These are phyloP conservation scores for Aureobasidium sp. DNA, from an alignment of 2,329 filamentous ascomycete species.

Conservation along the genomic window DNA sequence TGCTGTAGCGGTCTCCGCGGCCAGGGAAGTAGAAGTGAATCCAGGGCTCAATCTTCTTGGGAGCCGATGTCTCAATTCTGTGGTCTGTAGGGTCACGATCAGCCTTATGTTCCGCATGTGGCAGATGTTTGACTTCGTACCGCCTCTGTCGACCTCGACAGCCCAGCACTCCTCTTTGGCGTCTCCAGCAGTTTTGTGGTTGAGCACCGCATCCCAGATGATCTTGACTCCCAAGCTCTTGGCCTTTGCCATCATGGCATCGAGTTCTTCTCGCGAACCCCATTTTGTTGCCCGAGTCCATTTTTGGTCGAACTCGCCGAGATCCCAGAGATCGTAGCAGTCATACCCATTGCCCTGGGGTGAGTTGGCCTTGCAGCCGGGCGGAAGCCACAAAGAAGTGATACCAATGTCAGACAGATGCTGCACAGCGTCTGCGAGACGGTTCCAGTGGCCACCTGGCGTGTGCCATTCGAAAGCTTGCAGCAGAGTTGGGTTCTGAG, in stretches of 20 bases:
- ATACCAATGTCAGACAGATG: constrained; percentile 46
- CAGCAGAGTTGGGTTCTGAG: constrained; percentile 47
- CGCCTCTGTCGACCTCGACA: constrained; percentile 53
- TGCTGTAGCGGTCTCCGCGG: constrained; percentile 52
- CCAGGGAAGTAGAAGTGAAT: constrained; percentile 60
- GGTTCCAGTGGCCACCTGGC: constrained; percentile 39
- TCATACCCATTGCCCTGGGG: constrained; percentile 61
- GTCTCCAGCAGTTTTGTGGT: constrained; percentile 65
- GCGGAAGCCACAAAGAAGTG: constrained; percentile 60
- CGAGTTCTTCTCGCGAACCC: constrained; percentile 57
- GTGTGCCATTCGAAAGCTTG: constrained; percentile 70
- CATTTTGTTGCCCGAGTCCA: constrained; percentile 58
- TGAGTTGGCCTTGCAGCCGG: constrained; percentile 60
- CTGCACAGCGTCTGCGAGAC: constrained; percentile 25
- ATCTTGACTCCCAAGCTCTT: constrained; percentile 49
- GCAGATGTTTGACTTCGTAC: constrained; percentile 14
- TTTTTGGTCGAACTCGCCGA: constrained; percentile 70
- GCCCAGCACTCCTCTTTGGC: constrained; percentile 55
- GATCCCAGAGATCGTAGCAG: constrained; percentile 55
- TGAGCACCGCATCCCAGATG: constrained; percentile 65
- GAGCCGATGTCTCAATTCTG: constrained; percentile 46
- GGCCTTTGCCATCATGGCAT: constrained; percentile 46
- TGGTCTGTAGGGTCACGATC: constrained; percentile 39
- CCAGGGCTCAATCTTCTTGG: constrained; percentile 61
- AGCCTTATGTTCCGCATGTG: constrained; percentile 23